Evolutionary conservation across 768 basidiomycete species (phyloP).

Genomic region (Gloeostereum incarnatum): DNA sequence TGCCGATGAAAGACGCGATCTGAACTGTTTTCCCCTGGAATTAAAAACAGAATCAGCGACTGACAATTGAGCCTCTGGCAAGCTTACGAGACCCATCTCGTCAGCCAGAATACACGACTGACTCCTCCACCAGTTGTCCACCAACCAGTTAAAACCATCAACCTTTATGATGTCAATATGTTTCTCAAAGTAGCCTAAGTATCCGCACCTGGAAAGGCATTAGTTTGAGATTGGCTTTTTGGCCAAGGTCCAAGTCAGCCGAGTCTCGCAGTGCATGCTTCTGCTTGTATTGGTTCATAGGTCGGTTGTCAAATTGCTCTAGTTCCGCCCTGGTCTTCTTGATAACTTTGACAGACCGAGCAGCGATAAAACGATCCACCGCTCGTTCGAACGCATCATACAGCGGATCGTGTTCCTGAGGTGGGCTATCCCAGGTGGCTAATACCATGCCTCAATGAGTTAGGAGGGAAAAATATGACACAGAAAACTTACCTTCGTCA

Average conservation of each 20-base stretch:
- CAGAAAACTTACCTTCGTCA: slow-evolving; percentile 64
- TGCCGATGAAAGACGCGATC: slow-evolving; percentile 76
- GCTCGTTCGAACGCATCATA: slow-evolving; percentile 63
- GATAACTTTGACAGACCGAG: slow-evolving; percentile 52
- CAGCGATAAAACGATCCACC: slow-evolving; percentile 54
- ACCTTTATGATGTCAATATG: slow-evolving; percentile 32
- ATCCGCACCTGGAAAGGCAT: slow-evolving; percentile 79
- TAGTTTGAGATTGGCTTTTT: slow-evolving; percentile 50
- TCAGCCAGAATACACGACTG: slow-evolving; percentile 90
- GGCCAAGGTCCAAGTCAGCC: slow-evolving; percentile 58
- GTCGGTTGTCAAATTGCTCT: slow-evolving; percentile 40
- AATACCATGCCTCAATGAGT: slow-evolving; percentile 5
- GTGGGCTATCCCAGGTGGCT: slow-evolving; percentile 96
- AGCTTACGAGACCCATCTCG: slow-evolving; percentile 86
- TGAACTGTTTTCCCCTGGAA: slow-evolving; percentile 86
- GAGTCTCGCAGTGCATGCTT: slow-evolving; percentile 36
- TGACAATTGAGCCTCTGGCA: background rate
- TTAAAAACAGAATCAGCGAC: slow-evolving; percentile 5
- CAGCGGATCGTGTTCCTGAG: slow-evolving; percentile 41
- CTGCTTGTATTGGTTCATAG: slow-evolving; percentile 42
- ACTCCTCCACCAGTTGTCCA: slow-evolving; percentile 79
- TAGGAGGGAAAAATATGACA: slow-evolving; percentile 2
- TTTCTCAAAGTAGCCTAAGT: too few species aligned
- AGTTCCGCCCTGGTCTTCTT: slow-evolving; percentile 32
- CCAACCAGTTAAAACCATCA: slow-evolving; percentile 79